These are phyloP conservation scores for Kuraishia molischiana DNA, from an alignment of 805 yeast genomes.

Conservation along the genomic window DNA sequence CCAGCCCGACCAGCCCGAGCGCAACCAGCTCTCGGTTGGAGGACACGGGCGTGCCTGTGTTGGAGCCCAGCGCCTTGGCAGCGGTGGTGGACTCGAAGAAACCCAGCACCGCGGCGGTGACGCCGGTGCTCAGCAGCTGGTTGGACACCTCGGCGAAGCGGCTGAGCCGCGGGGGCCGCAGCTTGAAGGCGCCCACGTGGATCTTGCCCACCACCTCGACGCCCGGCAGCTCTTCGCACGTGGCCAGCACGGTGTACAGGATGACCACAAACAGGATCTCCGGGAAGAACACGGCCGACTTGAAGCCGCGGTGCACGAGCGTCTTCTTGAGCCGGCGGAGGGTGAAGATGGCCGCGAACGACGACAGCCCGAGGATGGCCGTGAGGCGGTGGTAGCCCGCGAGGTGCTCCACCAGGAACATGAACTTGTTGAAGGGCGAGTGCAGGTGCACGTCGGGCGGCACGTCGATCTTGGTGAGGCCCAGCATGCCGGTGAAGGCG, in stretches of 20 bases:
- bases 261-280: constrained; percentile 77
- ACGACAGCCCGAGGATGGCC: constrained; percentile 42
- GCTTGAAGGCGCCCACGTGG: constrained; percentile 34
- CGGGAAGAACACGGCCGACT: constrained; percentile 58
- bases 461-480: constrained; percentile 39
- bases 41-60: constrained; percentile 63
- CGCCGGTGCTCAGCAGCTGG: constrained; percentile 54
- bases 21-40: constrained; percentile 90
- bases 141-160: constrained; percentile 37
- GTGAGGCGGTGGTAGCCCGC: constrained; percentile 47
- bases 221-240: constrained; percentile 41
- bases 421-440: constrained; percentile 62
- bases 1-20: constrained; percentile 64
- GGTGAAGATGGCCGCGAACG: constrained; percentile 35
- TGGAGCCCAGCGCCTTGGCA: constrained; percentile 72
- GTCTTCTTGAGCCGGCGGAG: constrained; percentile 31
- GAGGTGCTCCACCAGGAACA: constrained; percentile 42
- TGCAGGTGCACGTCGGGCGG: constrained; percentile 42
- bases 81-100: constrained; percentile 93
- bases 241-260: constrained; percentile 44
- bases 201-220: constrained; percentile 67
- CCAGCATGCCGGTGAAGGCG: constrained; percentile 64
- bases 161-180: constrained; percentile 49
- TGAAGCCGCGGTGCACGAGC: constrained; percentile 20
- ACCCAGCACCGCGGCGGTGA: constrained; percentile 76